Conservation (phyloP, 306 rosid genomes). For the Cucurbita maxima region DNA sequence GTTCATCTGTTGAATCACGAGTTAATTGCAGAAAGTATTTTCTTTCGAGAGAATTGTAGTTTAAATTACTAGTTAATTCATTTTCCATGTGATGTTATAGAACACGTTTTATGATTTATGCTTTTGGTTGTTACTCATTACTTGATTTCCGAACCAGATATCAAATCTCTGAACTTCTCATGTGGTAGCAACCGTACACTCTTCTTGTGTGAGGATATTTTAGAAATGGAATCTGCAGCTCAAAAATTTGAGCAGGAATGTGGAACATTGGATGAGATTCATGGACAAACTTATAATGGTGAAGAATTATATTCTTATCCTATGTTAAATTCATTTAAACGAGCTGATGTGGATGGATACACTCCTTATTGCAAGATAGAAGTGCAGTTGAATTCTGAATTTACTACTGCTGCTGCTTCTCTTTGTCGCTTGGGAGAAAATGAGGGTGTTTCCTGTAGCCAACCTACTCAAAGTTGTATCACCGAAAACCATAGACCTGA, state of each 20-base stretch:
- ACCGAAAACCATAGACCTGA: slow-evolving; percentile 27
- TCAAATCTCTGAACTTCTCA: slow-evolving; percentile 43
- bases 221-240: slow-evolving; percentile 79
- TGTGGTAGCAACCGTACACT: slow-evolving; percentile 59
- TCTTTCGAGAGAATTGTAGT: not conserved
- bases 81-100: not conserved
- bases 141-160: slow-evolving; percentile 29
- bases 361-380: slow-evolving; percentile 55
- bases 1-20: not conserved
- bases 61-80: not conserved
- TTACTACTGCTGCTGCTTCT: slow-evolving; percentile 17
- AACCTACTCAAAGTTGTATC: slow-evolving; percentile 11
- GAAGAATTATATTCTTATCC: slow-evolving; percentile 57
- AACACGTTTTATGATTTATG: not conserved
- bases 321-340: slow-evolving; percentile 24
- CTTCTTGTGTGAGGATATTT: slow-evolving; percentile 50
- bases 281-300: slow-evolving; percentile 25
- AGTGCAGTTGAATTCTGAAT: slow-evolving; percentile 32
- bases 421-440: slow-evolving; percentile 22
- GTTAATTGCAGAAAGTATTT: not conserved
- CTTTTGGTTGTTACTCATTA: not conserved
- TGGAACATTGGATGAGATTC: slow-evolving; percentile 32
- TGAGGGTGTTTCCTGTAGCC: slow-evolving; percentile 23
- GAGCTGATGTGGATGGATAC: slow-evolving; percentile 48
- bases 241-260: slow-evolving; percentile 62